Percentiles rank a stretch among this genome's conserved stretches.
These are phyloP conservation scores for Pinus albicaulis DNA, from an alignment of 75 land plant genomes.

Conservation along the genomic window DNA sequence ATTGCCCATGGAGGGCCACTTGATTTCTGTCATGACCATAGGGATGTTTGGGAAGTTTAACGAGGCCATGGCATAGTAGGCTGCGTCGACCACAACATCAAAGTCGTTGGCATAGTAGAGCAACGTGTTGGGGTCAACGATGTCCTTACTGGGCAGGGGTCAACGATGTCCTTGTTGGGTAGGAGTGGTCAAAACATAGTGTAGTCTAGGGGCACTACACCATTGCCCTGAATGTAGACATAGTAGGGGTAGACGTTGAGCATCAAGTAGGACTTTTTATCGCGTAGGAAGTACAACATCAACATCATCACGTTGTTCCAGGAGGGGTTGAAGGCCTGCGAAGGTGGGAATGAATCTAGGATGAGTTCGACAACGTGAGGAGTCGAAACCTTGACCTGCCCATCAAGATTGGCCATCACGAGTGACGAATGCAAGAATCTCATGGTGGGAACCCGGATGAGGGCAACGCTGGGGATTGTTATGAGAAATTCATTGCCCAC, in stretches of 20 bases:
- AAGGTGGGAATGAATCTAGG: slow-evolving; percentile 83
- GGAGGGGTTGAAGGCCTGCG: slow-evolving; percentile 76
- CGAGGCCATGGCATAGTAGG: no score
- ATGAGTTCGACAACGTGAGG: slow-evolving; percentile 66
- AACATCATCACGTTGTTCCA: slow-evolving; percentile 28
- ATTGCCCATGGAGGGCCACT: no score
- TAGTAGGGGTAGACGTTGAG: no score
- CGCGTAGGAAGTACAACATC: no score
- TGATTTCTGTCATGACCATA: slow-evolving; percentile 70
- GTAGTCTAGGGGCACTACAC: slow-evolving; percentile 67
- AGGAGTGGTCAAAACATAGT: slow-evolving; percentile 64
- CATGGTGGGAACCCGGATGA: slow-evolving; percentile 75
- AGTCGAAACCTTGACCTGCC: slow-evolving; percentile 67
- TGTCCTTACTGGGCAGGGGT: no score
- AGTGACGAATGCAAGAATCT: slow-evolving; percentile 63
- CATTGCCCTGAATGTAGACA: no score
- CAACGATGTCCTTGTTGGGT: slow-evolving; percentile 52
- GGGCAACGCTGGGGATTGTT: slow-evolving; percentile 44
- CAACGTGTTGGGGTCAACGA: slow-evolving; percentile 72
- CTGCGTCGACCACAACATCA: slow-evolving; percentile 86
- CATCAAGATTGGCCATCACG: slow-evolving; percentile 51
- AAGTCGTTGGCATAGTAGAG: slow-evolving; percentile 73
- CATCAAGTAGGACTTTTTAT: no score
- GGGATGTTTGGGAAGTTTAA: no score
- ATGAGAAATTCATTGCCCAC: slow-evolving; percentile 92